Evolutionary conservation across 257 asterid genomes (phyloP).

Genomic region (Rhazya stricta): DNA sequence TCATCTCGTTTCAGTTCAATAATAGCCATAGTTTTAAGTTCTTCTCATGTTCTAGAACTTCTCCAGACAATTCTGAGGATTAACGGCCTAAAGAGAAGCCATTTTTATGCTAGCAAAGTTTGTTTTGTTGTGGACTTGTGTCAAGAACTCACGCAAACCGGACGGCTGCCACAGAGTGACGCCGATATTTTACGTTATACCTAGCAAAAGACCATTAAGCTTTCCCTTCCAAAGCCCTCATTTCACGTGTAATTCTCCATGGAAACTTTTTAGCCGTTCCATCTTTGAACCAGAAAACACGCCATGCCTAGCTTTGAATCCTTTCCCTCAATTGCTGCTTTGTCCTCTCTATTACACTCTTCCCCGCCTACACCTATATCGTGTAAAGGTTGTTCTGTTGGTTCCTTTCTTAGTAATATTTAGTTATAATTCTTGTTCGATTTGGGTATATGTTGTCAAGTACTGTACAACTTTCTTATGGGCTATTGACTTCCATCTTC

Average conservation of each 20-base stretch:
- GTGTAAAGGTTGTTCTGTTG: not conserved
- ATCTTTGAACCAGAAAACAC: conserved; percentile 5
- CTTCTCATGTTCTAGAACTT: not conserved
- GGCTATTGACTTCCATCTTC: not conserved
- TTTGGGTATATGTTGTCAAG: not conserved
- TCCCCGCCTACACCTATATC: not conserved
- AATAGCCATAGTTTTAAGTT: too few species aligned
- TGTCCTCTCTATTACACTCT: not conserved
- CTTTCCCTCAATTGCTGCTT: not conserved
- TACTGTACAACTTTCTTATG: not conserved
- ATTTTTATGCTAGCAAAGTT: not conserved
- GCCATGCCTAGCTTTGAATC: not conserved
- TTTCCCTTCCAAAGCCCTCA: not conserved
- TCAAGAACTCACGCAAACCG: conserved; percentile 14
- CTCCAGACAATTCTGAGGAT: conserved; percentile 10
- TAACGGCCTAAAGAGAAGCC: conserved; percentile 6
- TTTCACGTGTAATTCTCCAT: conserved; percentile 17
- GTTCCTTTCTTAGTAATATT: not conserved
- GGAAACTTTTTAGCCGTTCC: conserved; percentile 8
- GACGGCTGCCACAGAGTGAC: not conserved
- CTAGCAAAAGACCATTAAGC: not conserved
- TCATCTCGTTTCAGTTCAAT: too few species aligned
- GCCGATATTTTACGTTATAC: conserved; percentile 15
- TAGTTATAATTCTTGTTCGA: not conserved
- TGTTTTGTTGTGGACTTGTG: conserved; percentile 8